Base-by-base conservation (phyloP, 257 asterid genomes). In the Solanum lycopersicoides region DNA sequence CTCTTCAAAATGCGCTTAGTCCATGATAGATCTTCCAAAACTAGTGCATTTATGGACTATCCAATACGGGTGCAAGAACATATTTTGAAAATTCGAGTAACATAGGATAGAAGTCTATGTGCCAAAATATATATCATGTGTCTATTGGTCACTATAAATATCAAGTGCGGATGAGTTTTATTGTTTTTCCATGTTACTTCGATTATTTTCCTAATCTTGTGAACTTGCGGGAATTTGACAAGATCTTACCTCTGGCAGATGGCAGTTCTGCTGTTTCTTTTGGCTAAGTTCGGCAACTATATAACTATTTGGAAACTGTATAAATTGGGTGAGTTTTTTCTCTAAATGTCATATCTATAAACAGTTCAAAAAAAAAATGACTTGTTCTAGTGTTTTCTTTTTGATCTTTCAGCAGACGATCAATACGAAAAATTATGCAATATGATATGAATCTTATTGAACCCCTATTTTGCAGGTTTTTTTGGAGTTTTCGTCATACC, bases 231-330 rank as follows among this genome's bases (percentile, higher is more conserved):
- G 4, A 85, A 71, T 18, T 85, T 37, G 5, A 32, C 69, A 45
- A 44, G 32, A 0, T 15, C 86, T 41, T 89, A 86, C 73, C 34
- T 86, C 34, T 69, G 86, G 88, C 94, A 97, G 99, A 88, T 97
- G 95, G 97, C 98, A 84, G 94, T 94, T 91, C 9, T 94, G 75
- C 92, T 96, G 74, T 95, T 93, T 91, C 90, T 94, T 91, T 93
- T 95, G 95, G 99, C 98, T 86, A 88, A 94, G 87, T 95, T 93
- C 90, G 99, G 99, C 50, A 92, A 95, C 93, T 95, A 94, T 88
- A 93, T 97, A 87, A 97, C 99, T 10, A 87, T 97, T 11, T 95
- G 96, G 99, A 97, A 94, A 88, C 90, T 94, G 96, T 91, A 95
- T 90, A 97, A 94, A 91, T 89, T 97, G 85, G 95, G 99, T 96